A percentile compares a stretch with the other conserved stretches of the same genome.
Evolutionary conservation across 495 filamentous ascomycete genomes (phyloP).

Genomic region (Entonaema liquescens): DNA sequence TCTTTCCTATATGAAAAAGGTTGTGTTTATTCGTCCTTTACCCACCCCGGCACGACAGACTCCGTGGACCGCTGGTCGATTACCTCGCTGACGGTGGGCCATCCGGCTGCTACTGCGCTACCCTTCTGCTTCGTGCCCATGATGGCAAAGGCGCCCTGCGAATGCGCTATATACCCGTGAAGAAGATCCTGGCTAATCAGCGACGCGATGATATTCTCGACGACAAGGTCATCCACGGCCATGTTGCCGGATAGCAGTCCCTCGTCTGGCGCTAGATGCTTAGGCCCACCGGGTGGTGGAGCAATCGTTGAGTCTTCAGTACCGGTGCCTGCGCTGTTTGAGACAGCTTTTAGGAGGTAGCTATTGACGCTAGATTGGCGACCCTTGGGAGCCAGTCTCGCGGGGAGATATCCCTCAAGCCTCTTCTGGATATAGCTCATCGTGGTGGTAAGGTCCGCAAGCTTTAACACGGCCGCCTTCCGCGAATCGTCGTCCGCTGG

Average conservation of each 20-base stretch:
- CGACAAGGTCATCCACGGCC: conserved; percentile 65
- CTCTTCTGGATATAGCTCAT: conserved; percentile 61
- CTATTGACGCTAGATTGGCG: conserved; percentile 42
- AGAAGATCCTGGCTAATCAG: conserved; percentile 85
- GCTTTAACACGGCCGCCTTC: conserved; percentile 64
- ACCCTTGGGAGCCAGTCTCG: conserved; percentile 36
- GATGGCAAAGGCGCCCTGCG: conserved; percentile 78
- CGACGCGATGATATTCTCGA: conserved; percentile 81
- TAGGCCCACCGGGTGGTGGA: conserved; percentile 58
- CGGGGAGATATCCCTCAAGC: conserved; percentile 59
- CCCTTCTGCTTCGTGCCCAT: conserved; percentile 74
- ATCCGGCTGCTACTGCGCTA: conserved; percentile 56
- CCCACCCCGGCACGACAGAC: conserved; percentile 26
- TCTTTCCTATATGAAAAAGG: neutral
- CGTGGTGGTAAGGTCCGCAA: conserved; percentile 63
- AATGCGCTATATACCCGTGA: conserved; percentile 84
- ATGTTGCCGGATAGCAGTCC: conserved; percentile 62
- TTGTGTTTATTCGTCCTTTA: conserved; percentile 23
- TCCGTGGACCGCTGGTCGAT: conserved; percentile 31
- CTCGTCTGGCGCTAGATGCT: conserved; percentile 56
- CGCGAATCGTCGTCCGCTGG: conserved; percentile 60
- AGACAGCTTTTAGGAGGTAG: conserved; percentile 53
- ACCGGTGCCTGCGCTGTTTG: conserved; percentile 47
- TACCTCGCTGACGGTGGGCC: conserved; percentile 48
- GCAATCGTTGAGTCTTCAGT: conserved; percentile 45